A percentile compares a stretch with the other conserved stretches of the same genome.
Evolutionary conservation across 139 green algal species (phyloP).

Genomic region (Chlamydomonas sp.): DNA sequence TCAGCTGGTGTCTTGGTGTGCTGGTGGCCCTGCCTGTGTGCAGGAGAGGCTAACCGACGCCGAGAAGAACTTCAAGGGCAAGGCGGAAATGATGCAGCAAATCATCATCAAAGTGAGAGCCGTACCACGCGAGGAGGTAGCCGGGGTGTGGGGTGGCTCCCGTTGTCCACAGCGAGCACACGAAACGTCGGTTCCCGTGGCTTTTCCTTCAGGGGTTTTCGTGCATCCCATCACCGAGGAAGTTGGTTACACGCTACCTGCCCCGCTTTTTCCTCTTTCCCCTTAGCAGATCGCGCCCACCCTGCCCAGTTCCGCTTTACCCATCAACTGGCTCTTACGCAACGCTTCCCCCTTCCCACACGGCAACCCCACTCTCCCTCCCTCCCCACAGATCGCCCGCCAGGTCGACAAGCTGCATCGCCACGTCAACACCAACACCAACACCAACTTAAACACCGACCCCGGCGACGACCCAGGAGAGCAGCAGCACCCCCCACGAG

Average conservation of each 20-base stretch:
- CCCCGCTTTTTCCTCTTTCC: too few species aligned
- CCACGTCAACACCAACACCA: conserved; percentile 4
- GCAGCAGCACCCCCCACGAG: too few species aligned
- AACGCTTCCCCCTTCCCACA: background rate
- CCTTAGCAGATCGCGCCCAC: background rate
- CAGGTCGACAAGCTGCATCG: conserved; percentile 21
- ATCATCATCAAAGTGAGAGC: conserved; percentile 3
- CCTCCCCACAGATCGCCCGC: conserved; percentile 1
- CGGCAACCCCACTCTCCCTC: background rate
- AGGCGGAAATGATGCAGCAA: conserved; percentile 12
- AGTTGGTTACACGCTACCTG: too few species aligned
- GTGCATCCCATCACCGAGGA: too few species aligned
- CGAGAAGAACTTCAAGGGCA: background rate
- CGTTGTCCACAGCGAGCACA: too few species aligned
- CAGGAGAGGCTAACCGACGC: conserved; percentile 11
- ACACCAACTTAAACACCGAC: too few species aligned
- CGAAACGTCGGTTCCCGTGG: too few species aligned
- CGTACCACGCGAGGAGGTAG: background rate
- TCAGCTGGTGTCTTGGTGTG: too few species aligned
- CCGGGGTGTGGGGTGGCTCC: background rate
- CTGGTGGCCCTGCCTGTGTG: background rate
- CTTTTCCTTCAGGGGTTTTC: too few species aligned
- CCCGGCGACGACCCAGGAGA: too few species aligned
- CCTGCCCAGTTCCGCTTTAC: background rate
- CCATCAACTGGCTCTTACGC: background rate